Conservation (phyloP, 2,329 filamentous ascomycete species). For the Phialemoniopsis sp. region DNA sequence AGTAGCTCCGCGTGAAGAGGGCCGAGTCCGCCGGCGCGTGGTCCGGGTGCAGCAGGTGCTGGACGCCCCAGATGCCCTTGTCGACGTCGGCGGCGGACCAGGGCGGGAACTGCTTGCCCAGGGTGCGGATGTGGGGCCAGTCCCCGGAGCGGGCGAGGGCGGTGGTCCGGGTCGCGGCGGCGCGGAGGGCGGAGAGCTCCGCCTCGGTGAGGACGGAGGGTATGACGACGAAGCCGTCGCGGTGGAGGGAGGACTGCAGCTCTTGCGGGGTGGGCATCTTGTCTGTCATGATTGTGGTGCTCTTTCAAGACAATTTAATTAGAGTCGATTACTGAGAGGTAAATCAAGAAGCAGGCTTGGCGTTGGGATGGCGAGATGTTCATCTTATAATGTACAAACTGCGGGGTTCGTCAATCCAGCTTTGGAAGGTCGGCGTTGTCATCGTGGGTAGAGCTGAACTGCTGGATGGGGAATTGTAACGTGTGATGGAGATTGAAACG, state of each 20-base stretch:
- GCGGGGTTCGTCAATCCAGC: background rate
- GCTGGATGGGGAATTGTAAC: too few relatives aligned
- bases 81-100: slow-evolving; percentile 55
- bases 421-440: too few relatives aligned
- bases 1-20: too few relatives aligned
- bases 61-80: slow-evolving; percentile 82
- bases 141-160: slow-evolving; percentile 60
- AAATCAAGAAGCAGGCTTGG: too few relatives aligned
- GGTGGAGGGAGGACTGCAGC: slow-evolving; percentile 44
- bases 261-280: slow-evolving; percentile 26
- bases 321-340: too few relatives aligned
- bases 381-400: too few relatives aligned
- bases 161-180: slow-evolving; percentile 54
- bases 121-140: slow-evolving; percentile 80
- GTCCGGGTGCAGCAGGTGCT: slow-evolving; percentile 75
- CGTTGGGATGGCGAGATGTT: too few relatives aligned
- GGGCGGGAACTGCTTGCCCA: slow-evolving; percentile 88
- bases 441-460: background rate
- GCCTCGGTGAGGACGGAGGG: slow-evolving; percentile 55
- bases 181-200: slow-evolving; percentile 56
- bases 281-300: background rate
- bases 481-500: too few relatives aligned
- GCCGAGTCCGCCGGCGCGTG: slow-evolving; percentile 36
- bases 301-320: background rate
- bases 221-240: slow-evolving; percentile 73